Conservation (phyloP, 306 rosid genomes). For the Sphenostylis stenocarpa region DNA sequence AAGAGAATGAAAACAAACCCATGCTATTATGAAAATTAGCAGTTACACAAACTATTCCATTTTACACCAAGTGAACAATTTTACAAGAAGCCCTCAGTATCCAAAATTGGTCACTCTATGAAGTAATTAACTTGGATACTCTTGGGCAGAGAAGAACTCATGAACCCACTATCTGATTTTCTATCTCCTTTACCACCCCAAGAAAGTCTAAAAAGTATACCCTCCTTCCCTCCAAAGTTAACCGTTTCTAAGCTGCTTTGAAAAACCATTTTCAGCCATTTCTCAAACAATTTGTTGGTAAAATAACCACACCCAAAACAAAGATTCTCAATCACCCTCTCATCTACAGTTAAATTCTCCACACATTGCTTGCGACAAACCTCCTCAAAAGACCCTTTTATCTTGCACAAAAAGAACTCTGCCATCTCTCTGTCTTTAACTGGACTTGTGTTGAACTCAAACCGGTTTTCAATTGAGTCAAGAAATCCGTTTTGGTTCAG, state of each 20-base stretch:
- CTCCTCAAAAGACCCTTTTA: conserved; percentile 52
- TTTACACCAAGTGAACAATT: conserved; percentile 30
- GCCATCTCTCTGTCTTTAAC: conserved; percentile 53
- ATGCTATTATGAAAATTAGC: conserved; percentile 50
- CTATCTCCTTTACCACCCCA: conserved; percentile 61
- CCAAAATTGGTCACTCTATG: conserved; percentile 44
- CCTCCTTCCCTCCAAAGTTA: conserved; percentile 62
- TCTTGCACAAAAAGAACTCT: conserved; percentile 51
- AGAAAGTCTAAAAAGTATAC: conserved; percentile 60
- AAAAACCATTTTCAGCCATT: conserved; percentile 70
- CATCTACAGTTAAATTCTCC: conserved; percentile 62
- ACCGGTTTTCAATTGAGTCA: conserved; percentile 50
- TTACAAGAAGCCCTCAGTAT: conserved; percentile 29
- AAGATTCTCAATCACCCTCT: conserved; percentile 56
- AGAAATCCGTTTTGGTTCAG: conserved; percentile 48
- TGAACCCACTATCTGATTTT: conserved; percentile 58
- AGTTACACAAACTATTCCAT: conserved; percentile 48
- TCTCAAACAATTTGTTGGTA: conserved; percentile 64
- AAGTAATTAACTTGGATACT: conserved; percentile 55
- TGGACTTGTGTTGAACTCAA: conserved; percentile 54
- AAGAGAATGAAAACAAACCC: conserved; percentile 28
- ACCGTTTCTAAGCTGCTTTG: conserved; percentile 54
- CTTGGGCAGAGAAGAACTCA: conserved; percentile 70
- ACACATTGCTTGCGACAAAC: conserved; percentile 39
- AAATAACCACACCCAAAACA: conserved; percentile 56